Percentiles rank a stretch among this genome's conserved stretches.
These are phyloP conservation scores for Gelatoporia subvermispora DNA, from an alignment of 768 basidiomycete genomes.

Conservation along the genomic window DNA sequence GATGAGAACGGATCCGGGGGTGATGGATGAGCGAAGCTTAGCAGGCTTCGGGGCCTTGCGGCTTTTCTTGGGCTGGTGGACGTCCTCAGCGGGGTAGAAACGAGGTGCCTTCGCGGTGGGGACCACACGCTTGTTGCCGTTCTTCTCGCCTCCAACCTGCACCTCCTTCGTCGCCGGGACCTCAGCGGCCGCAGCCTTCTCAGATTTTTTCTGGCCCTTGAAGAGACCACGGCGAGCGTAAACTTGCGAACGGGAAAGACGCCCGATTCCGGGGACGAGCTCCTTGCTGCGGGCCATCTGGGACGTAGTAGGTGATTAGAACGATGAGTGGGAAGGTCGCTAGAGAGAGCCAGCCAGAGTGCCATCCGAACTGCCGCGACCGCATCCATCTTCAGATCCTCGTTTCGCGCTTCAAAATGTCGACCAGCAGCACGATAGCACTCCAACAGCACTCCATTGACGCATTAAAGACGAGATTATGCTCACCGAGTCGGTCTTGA, in stretches of 20 bases:
- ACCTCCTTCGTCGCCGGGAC: slow-evolving; percentile 68
- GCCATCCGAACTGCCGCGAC: slow-evolving; percentile 13
- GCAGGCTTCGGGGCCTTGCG: slow-evolving; percentile 82
- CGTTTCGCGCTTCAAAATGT: slow-evolving; percentile 7
- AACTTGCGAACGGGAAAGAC: slow-evolving; percentile 80
- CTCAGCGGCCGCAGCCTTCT: slow-evolving; percentile 56
- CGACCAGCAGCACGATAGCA: slow-evolving; percentile 9
- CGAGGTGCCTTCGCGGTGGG: slow-evolving; percentile 82
- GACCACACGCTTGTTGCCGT: slow-evolving; percentile 82
- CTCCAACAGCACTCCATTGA: slow-evolving; percentile 10
- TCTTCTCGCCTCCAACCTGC: slow-evolving; percentile 83
- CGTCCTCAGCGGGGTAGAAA: slow-evolving; percentile 95
- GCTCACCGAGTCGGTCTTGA: slow-evolving; percentile 44
- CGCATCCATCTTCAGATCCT: slow-evolving; percentile 21
- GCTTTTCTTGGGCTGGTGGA: slow-evolving; percentile 84
- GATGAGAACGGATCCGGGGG: slow-evolving; percentile 92
- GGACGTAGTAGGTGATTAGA: no score
- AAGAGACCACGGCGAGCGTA: slow-evolving; percentile 75
- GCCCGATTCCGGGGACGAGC: slow-evolving; percentile 76
- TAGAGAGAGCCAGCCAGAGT: slow-evolving; percentile 30
- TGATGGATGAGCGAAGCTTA: slow-evolving; percentile 80
- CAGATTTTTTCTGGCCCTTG: slow-evolving; percentile 81
- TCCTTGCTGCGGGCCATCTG: slow-evolving; percentile 88
- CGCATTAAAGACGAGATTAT: slow-evolving; percentile 19
- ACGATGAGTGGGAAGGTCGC: slow-evolving; percentile 14